Evolutionary conservation across 192 early-diverging fungal species (phyloP).

Genomic region (Entomortierella chlamydospora): DNA sequence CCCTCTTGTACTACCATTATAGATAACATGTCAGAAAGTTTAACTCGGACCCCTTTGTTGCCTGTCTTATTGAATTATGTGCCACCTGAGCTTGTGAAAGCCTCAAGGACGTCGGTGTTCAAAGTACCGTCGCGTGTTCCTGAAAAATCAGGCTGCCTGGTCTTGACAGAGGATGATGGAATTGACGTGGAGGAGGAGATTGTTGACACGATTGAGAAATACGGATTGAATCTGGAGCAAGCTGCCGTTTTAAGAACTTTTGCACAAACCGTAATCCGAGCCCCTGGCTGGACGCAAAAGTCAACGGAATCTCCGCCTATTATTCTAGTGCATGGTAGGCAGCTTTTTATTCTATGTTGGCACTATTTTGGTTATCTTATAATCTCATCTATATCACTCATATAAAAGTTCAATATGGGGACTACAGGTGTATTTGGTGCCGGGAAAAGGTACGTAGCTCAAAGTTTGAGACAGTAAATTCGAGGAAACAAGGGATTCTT

Average conservation of each 20-base stretch:
- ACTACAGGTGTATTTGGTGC: conserved; percentile 73
- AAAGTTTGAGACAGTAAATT: too few species aligned
- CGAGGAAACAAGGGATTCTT: too few species aligned
- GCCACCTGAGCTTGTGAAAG: conserved; percentile 30
- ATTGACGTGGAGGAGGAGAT: conserved; percentile 59
- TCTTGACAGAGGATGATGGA: conserved; percentile 49
- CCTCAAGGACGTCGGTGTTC: conserved; percentile 28
- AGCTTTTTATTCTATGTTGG: neutral
- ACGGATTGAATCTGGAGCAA: conserved; percentile 60
- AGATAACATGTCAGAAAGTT: conserved; percentile 52
- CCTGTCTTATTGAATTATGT: conserved; percentile 56
- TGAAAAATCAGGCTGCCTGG: conserved; percentile 47
- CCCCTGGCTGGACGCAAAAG: conserved; percentile 52
- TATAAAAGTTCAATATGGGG: neutral
- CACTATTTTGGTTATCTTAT: too few species aligned
- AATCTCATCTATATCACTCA: too few species aligned
- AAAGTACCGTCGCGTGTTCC: conserved; percentile 27
- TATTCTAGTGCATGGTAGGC: conserved; percentile 59
- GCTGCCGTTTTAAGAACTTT: conserved; percentile 52
- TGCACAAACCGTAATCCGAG: conserved; percentile 52
- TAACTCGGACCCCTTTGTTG: conserved; percentile 54
- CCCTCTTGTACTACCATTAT: neutral
- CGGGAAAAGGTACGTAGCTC: conserved; percentile 69
- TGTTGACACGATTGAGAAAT: conserved; percentile 48
- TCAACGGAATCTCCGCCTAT: conserved; percentile 38